Base-by-base conservation (phyloP, 139 green algal species). In the Picochlorum sp. region DNA sequence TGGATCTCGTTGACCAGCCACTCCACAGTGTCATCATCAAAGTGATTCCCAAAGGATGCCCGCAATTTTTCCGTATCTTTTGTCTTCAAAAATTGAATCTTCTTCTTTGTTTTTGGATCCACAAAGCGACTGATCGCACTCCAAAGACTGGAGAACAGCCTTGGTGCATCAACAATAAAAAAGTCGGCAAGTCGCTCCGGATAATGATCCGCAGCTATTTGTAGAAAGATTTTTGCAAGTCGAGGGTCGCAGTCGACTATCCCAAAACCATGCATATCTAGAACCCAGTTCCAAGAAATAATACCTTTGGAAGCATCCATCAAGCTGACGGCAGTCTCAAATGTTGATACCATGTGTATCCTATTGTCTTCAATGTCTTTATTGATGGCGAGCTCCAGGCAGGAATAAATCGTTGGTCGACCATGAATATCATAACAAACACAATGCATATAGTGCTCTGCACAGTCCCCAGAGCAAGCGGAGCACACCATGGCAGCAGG, bases 381-480 rank as follows among this genome's bases (percentile, higher is more conserved):
- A 69, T 86, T 80, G 11, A 24, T 64, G 6, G 77, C 66, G 37
- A 83, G 49, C 21, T 60, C 66, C n/a, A 89, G 51, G 66, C 79
- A 89, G 58, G 66, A 82, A 70, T 90, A 92, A 61, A 92, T 82
- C 54, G 87, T 69, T 30, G 86, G 84, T 1, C 86, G 74, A 9
- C 63, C 32, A 16, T 11, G 4, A 3, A 62, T 30, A 68, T 78
- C 74, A 56, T 66, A 61, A 2, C 81, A 74, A 20, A 76, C 64
- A 37, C 84, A 60, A 26, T 90, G 82, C 85, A 90, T 87, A 82
- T 89, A 90, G 65, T 92, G 41, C 56, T 38, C 21, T 34, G 13
- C 20, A 59, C 51, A 16, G 32, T 15, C 6, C 34, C 8, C 8
- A 41, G 45, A 49, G 52, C 84, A 90, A 11, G 77, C 77, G 1